Conservation (phyloP, 2,329 filamentous ascomycete genomes). For the Sordariomycetes sp. region DNA sequence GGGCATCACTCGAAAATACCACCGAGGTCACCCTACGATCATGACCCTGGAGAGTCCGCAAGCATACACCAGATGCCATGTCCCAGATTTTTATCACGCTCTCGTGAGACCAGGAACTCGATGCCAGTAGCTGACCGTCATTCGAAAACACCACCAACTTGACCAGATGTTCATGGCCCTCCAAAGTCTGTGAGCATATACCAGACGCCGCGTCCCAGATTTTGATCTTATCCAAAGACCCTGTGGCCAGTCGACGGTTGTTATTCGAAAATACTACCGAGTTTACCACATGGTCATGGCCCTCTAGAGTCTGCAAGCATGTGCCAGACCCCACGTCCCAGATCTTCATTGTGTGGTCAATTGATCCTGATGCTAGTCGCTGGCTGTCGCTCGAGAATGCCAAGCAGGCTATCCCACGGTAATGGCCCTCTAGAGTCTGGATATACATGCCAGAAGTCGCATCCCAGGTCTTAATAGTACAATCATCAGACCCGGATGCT, state of each 20-base stretch:
- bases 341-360: neutral
- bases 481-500: constrained; percentile 1
- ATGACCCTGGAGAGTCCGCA: constrained; percentile 3
- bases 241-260: constrained; percentile 2
- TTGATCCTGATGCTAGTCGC: constrained; percentile 1
- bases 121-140: constrained; percentile 2
- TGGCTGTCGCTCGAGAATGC: constrained; percentile 1
- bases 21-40: neutral
- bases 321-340: constrained; percentile 1
- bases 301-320: neutral
- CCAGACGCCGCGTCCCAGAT: neutral
- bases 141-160: constrained; percentile 1
- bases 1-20: neutral
- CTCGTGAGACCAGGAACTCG: constrained; percentile 1
- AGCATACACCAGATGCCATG: constrained; percentile 1
- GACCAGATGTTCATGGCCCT: neutral
- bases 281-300: neutral
- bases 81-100: constrained; percentile 6
- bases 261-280: constrained; percentile 3
- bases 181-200: neutral
- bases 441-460: neutral
- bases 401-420: neutral
- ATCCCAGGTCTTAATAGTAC: constrained; percentile 3
- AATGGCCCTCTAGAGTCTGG: constrained; percentile 1
- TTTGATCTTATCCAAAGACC: constrained; percentile 2